phyloP scores from a whole-genome alignment of 495 filamentous ascomycete species.

The Trichoderma gamsii region DNA sequence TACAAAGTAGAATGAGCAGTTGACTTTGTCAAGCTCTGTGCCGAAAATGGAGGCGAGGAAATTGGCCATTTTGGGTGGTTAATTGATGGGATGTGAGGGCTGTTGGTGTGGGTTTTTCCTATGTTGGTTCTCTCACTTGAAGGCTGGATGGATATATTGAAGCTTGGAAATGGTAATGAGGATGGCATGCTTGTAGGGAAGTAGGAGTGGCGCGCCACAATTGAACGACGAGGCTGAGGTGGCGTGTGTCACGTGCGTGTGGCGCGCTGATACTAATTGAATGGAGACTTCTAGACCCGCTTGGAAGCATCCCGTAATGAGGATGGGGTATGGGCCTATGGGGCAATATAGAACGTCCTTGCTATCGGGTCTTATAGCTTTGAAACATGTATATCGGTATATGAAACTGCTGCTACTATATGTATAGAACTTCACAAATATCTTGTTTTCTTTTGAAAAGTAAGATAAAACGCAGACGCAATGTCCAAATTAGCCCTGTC shows the following conservation, averaged over 20 bases:
- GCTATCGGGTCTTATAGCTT: not conserved
- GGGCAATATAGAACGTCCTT: not conserved
- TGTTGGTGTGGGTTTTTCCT: not conserved
- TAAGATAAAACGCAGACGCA: not conserved
- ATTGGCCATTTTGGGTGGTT: conserved; percentile 60
- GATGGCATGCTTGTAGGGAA: not conserved
- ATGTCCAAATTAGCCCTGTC: not conserved
- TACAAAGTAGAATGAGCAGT: conserved; percentile 37
- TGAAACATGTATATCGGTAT: not conserved
- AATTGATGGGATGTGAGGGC: not conserved
- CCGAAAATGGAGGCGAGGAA: conserved; percentile 99
- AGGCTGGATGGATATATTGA: not conserved
- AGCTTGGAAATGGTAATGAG: not conserved
- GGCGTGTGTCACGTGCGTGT: not conserved
- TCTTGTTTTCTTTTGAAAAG: not conserved
- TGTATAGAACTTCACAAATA: not conserved
- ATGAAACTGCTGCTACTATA: not conserved
- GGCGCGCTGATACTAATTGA: conserved; percentile 28
- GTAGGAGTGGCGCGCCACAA: not conserved
- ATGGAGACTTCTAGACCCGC: conserved; percentile 47
- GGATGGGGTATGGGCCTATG: not conserved
- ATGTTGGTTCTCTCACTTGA: not conserved
- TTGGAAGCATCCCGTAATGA: not conserved
- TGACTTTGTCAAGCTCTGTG: conserved; percentile 96
- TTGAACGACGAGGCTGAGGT: not conserved